Conservation (phyloP, 108 stramenopile genomes). For the Skeletonema tropicum region DNA sequence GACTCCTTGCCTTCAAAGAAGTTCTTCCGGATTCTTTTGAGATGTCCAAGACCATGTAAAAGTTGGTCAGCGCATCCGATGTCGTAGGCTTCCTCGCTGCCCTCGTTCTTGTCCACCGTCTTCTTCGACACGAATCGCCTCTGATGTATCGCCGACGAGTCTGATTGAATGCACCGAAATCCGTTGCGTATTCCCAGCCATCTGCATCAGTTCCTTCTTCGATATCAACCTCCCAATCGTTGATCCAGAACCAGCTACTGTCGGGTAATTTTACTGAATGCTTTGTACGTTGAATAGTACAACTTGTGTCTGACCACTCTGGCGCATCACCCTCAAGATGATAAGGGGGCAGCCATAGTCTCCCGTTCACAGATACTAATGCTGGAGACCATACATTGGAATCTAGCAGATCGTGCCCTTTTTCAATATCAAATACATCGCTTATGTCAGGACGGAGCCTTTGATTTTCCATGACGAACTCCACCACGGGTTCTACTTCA, state of each 20-base stretch:
- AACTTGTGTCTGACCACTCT: constrained; percentile 80
- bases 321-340: constrained; percentile 74
- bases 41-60: neutral
- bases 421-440: constrained; percentile 66
- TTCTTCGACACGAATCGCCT: constrained; percentile 71
- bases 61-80: neutral
- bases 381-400: constrained; percentile 72
- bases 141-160: constrained; percentile 57
- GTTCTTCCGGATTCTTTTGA: constrained; percentile 58
- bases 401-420: constrained; percentile 73
- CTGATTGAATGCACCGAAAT: constrained; percentile 74
- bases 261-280: constrained; percentile 74
- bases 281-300: constrained; percentile 48
- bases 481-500: constrained; percentile 75
- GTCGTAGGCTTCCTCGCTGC: constrained; percentile 43
- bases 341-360: constrained; percentile 68
- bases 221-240: constrained; percentile 81
- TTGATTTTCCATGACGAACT: constrained; percentile 81
- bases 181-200: constrained; percentile 82
- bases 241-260: constrained; percentile 79
- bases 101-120: constrained; percentile 78
- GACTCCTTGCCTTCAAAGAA: constrained; percentile 57
- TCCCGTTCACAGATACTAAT: neutral
- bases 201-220: constrained; percentile 74
- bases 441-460: constrained; percentile 54